Percentiles rank a stretch among this genome's conserved stretches.
phyloP scores from a whole-genome alignment of 2,329 filamentous ascomycete genomes.

The Phialophora expanda region DNA sequence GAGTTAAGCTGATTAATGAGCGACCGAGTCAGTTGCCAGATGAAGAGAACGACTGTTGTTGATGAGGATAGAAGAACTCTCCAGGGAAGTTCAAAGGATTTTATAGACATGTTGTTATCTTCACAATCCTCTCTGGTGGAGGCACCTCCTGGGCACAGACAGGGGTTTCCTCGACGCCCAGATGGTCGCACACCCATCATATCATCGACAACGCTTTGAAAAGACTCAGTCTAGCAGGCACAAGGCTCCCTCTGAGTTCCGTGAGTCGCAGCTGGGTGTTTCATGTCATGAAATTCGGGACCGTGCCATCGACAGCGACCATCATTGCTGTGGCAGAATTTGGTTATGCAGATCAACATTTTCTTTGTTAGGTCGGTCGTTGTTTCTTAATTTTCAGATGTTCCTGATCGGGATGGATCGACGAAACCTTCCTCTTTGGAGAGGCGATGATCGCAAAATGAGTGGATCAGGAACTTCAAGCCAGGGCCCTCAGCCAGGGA shows the following conservation, averaged over 20 bases:
- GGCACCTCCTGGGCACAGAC: not conserved
- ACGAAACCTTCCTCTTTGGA: not conserved
- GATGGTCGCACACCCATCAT: not conserved
- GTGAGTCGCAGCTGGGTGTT: not conserved
- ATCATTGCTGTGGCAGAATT: not conserved
- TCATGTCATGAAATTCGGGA: not conserved
- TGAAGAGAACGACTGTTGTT: conserved; percentile 13
- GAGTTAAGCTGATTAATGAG: not conserved
- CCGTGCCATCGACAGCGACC: not conserved
- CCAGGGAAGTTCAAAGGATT: not conserved
- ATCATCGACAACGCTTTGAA: not conserved
- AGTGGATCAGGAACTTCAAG: conserved; percentile 1
- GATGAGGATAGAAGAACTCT: conserved; percentile 17
- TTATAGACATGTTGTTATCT: conserved; percentile 14
- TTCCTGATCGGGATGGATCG: conserved; percentile 9
- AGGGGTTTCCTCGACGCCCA: not conserved
- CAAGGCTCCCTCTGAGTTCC: conserved; percentile 1
- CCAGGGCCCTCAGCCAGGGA: not conserved
- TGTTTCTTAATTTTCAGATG: not conserved
- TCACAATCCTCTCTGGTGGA: not conserved
- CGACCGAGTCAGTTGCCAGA: conserved; percentile 1
- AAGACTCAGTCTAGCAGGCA: not conserved
- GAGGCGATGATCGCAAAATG: not conserved
- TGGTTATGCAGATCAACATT: not conserved
- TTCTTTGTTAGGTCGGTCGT: conserved; percentile 3